Base-by-base conservation (phyloP, 2,329 filamentous ascomycete species). In the Penicillium sp. region DNA sequence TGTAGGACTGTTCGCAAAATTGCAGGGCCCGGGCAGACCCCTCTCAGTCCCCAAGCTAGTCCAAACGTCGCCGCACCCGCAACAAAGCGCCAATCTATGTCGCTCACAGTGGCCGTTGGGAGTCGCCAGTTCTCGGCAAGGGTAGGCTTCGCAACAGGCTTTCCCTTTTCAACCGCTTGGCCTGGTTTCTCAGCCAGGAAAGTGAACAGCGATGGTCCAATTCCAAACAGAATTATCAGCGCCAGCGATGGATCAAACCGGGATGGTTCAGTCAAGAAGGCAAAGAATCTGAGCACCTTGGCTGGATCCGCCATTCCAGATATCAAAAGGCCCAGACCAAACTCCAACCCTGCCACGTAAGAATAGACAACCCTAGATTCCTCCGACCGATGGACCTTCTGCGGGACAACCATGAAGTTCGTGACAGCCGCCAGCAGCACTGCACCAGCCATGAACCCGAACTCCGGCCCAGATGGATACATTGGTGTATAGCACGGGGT, bases 1-100 rank as follows among this genome's bases (percentile, higher is more conserved):
- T 82, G 78, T 25, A 78, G 65, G 17, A 80, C 65, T 23, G 76
- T 67, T 44, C 80, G 76, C 63, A 83, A 58, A 17, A 82, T 68
- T 0, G 78, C 81, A 9, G 82, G 80, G 0, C 82, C 82, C 12
- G 82, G 82, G 66, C 82, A 83, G 1, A 79, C 76, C 1, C 82
- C 82, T 13, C 70, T 73, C 58, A 82, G 61, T 0, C 82, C 82
- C 81, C 81, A 84, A 0, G 77, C 80, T 27, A 82, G 51, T 0
- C 82, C 82, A 67, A 83, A 84, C 1, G 73, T 71, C 21, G 70
- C 72, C 3, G 79, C 77, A 2, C 82, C 82, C 3, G 72, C 64
- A 13, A 83, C 61, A 62, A 83, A 81, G 39, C 72, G 77, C 71
- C 71, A 76, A 63, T 83, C 78, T 13, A 81, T 78, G 61, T 82